phyloP scores from a whole-genome alignment of 2,329 filamentous ascomycete genomes.

The Diaporthe amygdali region DNA sequence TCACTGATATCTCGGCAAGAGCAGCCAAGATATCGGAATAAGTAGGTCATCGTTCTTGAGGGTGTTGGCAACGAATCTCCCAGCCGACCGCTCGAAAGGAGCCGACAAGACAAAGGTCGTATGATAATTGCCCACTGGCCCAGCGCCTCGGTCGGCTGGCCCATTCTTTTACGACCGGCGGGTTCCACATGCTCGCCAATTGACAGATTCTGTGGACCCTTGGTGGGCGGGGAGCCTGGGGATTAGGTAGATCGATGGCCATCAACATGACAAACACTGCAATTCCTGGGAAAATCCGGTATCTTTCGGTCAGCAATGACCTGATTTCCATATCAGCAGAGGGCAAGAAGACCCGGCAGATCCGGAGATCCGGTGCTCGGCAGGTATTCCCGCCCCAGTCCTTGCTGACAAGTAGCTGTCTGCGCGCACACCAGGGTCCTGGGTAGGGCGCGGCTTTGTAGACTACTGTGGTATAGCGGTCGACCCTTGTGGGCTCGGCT shows the following conservation, averaged over 20 bases:
- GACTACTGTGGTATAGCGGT: too few species aligned
- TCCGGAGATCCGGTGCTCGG: slow-evolving; percentile 6
- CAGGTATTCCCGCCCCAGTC: background rate
- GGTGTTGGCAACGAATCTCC: background rate
- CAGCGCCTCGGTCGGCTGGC: background rate
- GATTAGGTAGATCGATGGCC: background rate
- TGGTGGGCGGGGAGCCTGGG: background rate
- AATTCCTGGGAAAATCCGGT: background rate
- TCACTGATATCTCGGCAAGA: background rate
- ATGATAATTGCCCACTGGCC: background rate
- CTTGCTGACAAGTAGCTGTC: background rate
- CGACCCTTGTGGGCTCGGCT: too few species aligned
- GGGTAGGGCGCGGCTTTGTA: too few species aligned
- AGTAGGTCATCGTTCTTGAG: background rate
- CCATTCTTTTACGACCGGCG: background rate
- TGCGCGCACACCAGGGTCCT: slow-evolving; percentile 3
- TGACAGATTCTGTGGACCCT: slow-evolving; percentile 18
- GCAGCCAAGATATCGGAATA: background rate
- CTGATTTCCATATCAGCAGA: slow-evolving; percentile 9
- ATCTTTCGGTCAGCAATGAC: slow-evolving; percentile 9
- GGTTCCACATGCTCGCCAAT: background rate
- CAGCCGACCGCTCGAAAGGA: background rate
- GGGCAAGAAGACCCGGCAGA: background rate
- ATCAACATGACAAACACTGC: background rate
- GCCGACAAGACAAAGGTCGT: background rate